Conservation (phyloP, 306 rosid genomes). For the Inga laurina region DNA sequence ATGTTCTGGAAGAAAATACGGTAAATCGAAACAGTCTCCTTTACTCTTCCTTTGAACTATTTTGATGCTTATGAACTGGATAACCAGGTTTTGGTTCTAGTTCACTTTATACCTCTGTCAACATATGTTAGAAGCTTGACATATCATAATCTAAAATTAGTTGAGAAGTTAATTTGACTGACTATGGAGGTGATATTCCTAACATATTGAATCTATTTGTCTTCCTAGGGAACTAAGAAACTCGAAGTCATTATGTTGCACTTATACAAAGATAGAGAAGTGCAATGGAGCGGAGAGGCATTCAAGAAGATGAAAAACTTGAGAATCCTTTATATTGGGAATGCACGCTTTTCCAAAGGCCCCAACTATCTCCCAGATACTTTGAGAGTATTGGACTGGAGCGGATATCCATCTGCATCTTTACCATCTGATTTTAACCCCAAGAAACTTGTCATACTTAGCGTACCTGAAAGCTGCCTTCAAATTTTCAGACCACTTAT, state of each 20-base stretch:
- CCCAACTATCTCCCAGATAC: too few species aligned
- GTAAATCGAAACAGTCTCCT: background rate
- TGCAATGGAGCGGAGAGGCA: background rate
- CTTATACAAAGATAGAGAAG: background rate
- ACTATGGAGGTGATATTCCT: background rate
- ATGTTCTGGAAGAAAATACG: slow-evolving; percentile 15
- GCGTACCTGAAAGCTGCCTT: background rate
- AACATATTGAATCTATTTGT: background rate
- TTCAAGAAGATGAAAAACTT: background rate
- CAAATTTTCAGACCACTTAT: background rate
- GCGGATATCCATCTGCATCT: too few species aligned
- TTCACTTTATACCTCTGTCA: background rate
- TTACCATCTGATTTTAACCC: background rate
- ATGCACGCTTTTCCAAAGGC: background rate
- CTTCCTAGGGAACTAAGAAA: background rate
- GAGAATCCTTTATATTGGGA: background rate
- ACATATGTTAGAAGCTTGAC: background rate
- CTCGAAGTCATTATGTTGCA: background rate
- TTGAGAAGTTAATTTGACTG: background rate
- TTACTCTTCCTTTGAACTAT: background rate
- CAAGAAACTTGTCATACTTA: background rate
- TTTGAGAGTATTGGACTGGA: too few species aligned
- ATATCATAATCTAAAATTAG: background rate
- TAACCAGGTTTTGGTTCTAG: background rate
- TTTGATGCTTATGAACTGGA: background rate